A percentile compares a stretch with the other conserved stretches of the same genome.
Conservation (phyloP, 768 basidiomycete species). For the Termitomyces sp. region DNA sequence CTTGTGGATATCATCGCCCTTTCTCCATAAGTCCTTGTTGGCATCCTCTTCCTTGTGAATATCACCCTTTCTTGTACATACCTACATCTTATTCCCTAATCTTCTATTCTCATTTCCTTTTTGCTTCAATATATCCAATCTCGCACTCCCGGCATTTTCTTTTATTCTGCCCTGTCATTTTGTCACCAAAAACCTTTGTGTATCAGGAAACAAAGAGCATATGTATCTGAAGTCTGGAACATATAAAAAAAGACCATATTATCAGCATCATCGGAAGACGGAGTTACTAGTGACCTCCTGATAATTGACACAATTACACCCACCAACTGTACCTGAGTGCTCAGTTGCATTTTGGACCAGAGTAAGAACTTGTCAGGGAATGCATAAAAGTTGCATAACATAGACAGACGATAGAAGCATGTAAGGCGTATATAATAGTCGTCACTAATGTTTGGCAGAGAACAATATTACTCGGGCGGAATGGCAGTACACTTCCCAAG, state of each 20-base stretch:
- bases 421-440: slow-evolving; percentile 6
- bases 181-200: slow-evolving; percentile 6
- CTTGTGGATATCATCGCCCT: slow-evolving; percentile 11
- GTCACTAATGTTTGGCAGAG: slow-evolving; percentile 4
- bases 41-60: slow-evolving; percentile 6
- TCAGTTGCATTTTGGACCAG: background rate
- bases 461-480: slow-evolving; percentile 3
- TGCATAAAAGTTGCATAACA: slow-evolving; percentile 6
- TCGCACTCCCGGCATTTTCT: slow-evolving; percentile 11
- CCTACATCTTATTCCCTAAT: slow-evolving; percentile 13
- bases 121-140: slow-evolving; percentile 15
- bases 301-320: background rate
- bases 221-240: slow-evolving; percentile 9
- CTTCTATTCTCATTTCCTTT: slow-evolving; percentile 6
- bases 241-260: slow-evolving; percentile 2
- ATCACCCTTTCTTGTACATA: slow-evolving; percentile 12
- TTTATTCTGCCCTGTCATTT: slow-evolving; percentile 7
- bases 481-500: slow-evolving; percentile 7
- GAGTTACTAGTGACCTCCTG: background rate
- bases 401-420: slow-evolving; percentile 2
- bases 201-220: slow-evolving; percentile 4
- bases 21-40: slow-evolving; percentile 1
- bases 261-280: background rate
- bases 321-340: background rate
- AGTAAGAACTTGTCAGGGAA: background rate